Evolutionary conservation across 768 basidiomycete genomes (phyloP), one percentile per base, ranked within the genome.

Genomic region (Rhodotorula toruloides): DNA sequence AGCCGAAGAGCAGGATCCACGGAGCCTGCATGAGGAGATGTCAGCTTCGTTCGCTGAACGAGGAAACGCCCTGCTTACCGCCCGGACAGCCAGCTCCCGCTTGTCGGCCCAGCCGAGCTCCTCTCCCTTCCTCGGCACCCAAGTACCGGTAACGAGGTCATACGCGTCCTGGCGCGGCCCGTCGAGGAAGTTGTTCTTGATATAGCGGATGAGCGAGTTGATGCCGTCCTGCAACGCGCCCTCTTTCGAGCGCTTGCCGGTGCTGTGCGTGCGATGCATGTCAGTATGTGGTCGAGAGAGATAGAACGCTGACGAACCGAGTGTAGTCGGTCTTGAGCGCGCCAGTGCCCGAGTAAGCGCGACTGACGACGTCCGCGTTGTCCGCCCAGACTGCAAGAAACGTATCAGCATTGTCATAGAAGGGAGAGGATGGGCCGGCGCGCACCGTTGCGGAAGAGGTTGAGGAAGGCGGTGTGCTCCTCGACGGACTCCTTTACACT

Each of bases 271-370:
- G 1, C 3, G 5, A 42, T 22, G 9, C 9, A 2, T 16, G 40
- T 31, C 14, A 31, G 46, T 29, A n/a, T 11, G n/a, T 12, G 13
- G 2, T 48, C 19, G 50, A 36, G 44, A 19, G 25, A 31, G 21
- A 39, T 37, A 25, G 14, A n/a, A n/a, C n/a, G n/a, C n/a, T n/a
- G 2, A 32, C 63, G 17, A 14, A 74, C 73, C 93, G 83, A 25
- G 94, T 98, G 76, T 91, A 96, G 78, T 98, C 96, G 0, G 91
- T 90, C 78, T 99, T 99, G 72, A 99, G 78, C 3, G 96, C 96
- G 19, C 89, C 94, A 37, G 93, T 92, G 27, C 96, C 96, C 53
- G 87, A 89, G 78, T 99, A 99, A 0, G 93, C 92, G 52, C 82
- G 84, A 0, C 91, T 85, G 69, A 99, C 89, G 54, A 82, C 81